Conservation (phyloP, 495 filamentous ascomycete species). For the Mytilinidion resinicola region DNA sequence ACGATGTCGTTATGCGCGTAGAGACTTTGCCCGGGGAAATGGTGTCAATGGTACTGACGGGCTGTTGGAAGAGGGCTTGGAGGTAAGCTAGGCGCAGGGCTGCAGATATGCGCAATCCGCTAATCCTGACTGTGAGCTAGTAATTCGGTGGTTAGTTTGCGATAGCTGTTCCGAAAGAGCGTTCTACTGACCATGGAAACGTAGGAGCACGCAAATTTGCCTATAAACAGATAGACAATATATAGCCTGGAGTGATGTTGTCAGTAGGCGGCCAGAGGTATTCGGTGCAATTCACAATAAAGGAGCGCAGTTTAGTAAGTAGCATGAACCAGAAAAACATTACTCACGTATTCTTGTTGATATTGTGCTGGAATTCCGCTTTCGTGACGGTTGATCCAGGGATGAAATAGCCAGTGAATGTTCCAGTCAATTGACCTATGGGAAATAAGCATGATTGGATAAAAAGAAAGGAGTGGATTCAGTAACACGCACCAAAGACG, state of each 20-base stretch:
- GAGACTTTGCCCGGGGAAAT: conserved; percentile 34
- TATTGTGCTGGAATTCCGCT: conserved; percentile 15
- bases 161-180: neutral
- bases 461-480: neutral
- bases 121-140: conserved; percentile 30
- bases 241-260: conserved; percentile 36
- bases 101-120: conserved; percentile 31
- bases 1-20: conserved; percentile 31
- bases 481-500: conserved; percentile 19
- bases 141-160: neutral
- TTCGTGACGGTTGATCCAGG: conserved; percentile 21
- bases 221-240: conserved; percentile 58
- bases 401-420: conserved; percentile 26
- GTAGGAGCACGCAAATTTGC: conserved; percentile 51
- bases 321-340: neutral
- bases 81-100: conserved; percentile 32
- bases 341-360: conserved; percentile 26
- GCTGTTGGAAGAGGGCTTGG: conserved; percentile 29
- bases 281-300: neutral
- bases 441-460: neutral
- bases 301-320: neutral
- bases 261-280: neutral
- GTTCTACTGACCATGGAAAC: conserved; percentile 45
- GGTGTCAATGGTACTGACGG: conserved; percentile 28
- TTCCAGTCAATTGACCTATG: conserved; percentile 20